Evolutionary conservation across 2,329 filamentous ascomycete genomes (phyloP), one percentile per base, ranked within the genome.

Genomic region (Trichoderma endophyticum): DNA sequence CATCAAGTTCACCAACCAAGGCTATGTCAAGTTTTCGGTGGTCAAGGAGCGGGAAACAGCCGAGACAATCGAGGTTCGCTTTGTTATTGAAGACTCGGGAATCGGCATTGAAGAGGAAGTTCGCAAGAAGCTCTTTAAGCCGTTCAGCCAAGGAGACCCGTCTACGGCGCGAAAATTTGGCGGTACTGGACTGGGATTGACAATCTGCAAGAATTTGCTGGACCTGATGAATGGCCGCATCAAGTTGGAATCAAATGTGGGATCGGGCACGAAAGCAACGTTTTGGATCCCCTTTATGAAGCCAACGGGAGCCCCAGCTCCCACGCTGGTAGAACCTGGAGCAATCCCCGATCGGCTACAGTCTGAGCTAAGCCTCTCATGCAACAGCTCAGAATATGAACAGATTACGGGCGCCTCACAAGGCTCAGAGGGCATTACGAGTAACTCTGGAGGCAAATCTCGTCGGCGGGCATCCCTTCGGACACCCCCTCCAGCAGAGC

Each of bases 81-180:
- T 95, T 76, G 87, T 87, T 0, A 87, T 96, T 6, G 88, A 92
- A 78, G 93, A 96, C 75, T 93, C 91, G 0, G 93, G 93, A 0
- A 94, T 95, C 65, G 93, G 93, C 4, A 95, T 95, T 36, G 91
- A 94, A 74, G 91, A 94, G 62, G 91, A 93, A 71, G 91, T 94
- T 6, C 87, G 89, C 21, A 90, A 90, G 76, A 87, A 87, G 48
- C 84, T 95, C 1, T 96, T 95, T 81, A 90, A 91, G 74, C 93
- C 93, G 0, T 96, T 95, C 80, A 93, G 90, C 73, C 93, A 96
- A 80, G 93, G 92, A 5, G 93, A 95, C 77, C 89, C 92, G 1
- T 94, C 92, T 4, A 95, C 93, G 0, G 92, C 92, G 21, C 85
- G 92, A 68, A 87, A 90, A n/a, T 95, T 94, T 79, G 92, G 92